These are phyloP conservation scores for Penicillium aurantiogriseum DNA, from an alignment of 2,329 filamentous ascomycete genomes.

Conservation along the genomic window DNA sequence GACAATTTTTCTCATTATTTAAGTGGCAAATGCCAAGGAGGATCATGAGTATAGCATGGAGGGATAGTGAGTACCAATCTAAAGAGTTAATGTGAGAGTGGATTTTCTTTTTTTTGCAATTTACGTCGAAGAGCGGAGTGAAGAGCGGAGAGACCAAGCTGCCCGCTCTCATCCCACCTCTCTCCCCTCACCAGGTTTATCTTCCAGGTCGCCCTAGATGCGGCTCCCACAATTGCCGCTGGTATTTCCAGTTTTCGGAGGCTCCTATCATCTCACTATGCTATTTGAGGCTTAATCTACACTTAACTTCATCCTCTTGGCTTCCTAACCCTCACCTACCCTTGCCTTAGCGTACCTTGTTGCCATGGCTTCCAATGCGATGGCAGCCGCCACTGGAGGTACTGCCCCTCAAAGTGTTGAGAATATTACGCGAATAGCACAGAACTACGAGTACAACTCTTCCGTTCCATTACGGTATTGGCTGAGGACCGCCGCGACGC, in stretches of 20 bases:
- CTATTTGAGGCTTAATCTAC: constrained; percentile 11
- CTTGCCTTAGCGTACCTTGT: neutral
- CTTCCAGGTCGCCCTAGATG: constrained; percentile 25
- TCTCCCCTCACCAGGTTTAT: constrained; percentile 1
- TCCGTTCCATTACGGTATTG: constrained; percentile 76
- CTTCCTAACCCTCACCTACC: neutral
- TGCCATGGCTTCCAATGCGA: constrained; percentile 26
- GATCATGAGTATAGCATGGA: neutral
- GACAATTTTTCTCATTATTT: neutral
- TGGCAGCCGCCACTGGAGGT: constrained; percentile 33
- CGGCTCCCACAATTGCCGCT: constrained; percentile 15
- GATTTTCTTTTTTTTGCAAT: neutral
- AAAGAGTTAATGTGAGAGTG: neutral
- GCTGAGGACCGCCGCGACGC: constrained; percentile 74
- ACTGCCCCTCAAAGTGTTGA: constrained; percentile 66
- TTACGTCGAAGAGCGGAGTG: constrained; percentile 1
- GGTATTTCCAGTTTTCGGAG: constrained; percentile 19
- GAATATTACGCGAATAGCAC: constrained; percentile 73
- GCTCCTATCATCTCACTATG: constrained; percentile 15
- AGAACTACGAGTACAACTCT: constrained; percentile 77
- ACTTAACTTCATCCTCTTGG: neutral
- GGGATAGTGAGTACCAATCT: neutral
- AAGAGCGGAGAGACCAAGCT: constrained; percentile 8
- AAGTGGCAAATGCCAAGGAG: neutral
- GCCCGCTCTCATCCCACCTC: constrained; percentile 9